Conservation (phyloP, 352 stramenopile genomes). For the Pythium plurisporium region DNA sequence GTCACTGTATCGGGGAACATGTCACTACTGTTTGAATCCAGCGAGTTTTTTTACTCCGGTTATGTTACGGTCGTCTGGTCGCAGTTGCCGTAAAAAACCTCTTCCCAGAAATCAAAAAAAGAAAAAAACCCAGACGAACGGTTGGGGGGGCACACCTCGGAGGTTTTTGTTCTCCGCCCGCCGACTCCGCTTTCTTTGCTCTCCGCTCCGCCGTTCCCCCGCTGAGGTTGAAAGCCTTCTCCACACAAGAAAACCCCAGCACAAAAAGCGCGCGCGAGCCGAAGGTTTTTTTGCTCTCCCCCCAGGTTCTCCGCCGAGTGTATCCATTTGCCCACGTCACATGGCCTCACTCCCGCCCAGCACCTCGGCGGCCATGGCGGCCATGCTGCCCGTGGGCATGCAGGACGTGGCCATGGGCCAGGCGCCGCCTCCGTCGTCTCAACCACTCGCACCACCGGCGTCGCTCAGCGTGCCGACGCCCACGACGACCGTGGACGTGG, state of each 20-base stretch:
- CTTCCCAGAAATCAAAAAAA: constrained; percentile 12
- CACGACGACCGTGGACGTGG: neutral
- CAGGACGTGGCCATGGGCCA: constrained; percentile 42
- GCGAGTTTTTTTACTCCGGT: constrained; percentile 3
- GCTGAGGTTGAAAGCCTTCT: constrained; percentile 7
- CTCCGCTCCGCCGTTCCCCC: neutral
- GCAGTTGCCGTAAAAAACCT: constrained; percentile 4
- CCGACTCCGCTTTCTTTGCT: neutral
- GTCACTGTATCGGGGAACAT: no score
- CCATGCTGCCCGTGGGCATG: constrained; percentile 66
- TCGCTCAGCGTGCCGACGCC: neutral
- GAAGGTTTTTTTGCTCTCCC: constrained; percentile 10
- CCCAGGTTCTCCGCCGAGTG: neutral
- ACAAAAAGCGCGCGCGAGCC: neutral
- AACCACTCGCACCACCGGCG: constrained; percentile 1
- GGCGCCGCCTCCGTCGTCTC: neutral
- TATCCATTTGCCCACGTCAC: constrained; percentile 11
- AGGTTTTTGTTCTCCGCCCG: constrained; percentile 2
- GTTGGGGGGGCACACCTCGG: neutral
- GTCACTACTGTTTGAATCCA: no score
- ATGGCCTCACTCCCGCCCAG: constrained; percentile 11
- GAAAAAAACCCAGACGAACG: constrained; percentile 15
- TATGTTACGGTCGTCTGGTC: neutral
- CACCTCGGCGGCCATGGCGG: constrained; percentile 31
- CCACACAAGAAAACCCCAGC: neutral